These are phyloP conservation scores for Stagonosporopsis tanaceti DNA, from an alignment of 2,329 filamentous ascomycete species.

Conservation along the genomic window DNA sequence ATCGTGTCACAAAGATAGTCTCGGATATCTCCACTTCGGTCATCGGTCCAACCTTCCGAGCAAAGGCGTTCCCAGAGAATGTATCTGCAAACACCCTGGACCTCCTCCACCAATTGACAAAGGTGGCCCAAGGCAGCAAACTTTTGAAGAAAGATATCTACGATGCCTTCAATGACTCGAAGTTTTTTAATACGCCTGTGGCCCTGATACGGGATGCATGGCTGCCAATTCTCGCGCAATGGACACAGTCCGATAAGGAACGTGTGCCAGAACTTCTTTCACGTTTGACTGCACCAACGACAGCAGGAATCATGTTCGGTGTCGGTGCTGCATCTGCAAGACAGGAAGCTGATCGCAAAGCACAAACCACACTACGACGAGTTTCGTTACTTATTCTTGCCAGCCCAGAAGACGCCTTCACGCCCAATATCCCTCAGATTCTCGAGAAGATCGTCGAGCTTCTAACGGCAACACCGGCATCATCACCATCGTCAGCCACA, in stretches of 20 bases:
- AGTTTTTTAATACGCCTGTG: constrained; percentile 79
- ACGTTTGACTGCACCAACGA: constrained; percentile 83
- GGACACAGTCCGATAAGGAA: constrained; percentile 86
- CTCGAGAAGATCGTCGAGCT: constrained; percentile 88
- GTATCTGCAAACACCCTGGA: constrained; percentile 74
- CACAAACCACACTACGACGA: constrained; percentile 86
- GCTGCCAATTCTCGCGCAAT: constrained; percentile 85
- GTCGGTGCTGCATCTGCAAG: constrained; percentile 93
- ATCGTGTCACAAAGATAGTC: constrained; percentile 80
- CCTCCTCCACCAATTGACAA: constrained; percentile 78
- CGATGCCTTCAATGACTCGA: constrained; percentile 89
- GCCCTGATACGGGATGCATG: constrained; percentile 75
- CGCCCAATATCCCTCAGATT: constrained; percentile 75
- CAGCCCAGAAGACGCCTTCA: constrained; percentile 78
- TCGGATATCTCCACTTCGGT: constrained; percentile 83
- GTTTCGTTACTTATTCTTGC: constrained; percentile 82
- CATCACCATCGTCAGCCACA: constrained; percentile 89
- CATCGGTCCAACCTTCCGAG: constrained; percentile 80
- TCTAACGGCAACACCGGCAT: constrained; percentile 80
- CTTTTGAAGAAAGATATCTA: constrained; percentile 90
- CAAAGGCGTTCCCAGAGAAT: constrained; percentile 87
- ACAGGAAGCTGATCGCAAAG: constrained; percentile 92
- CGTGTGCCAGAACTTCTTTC: constrained; percentile 81
- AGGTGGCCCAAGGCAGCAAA: constrained; percentile 82
- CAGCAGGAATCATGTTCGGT: constrained; percentile 97